These are phyloP conservation scores for Melaleuca quinquenervia DNA, from an alignment of 345 rosid genomes.

Conservation along the genomic window DNA sequence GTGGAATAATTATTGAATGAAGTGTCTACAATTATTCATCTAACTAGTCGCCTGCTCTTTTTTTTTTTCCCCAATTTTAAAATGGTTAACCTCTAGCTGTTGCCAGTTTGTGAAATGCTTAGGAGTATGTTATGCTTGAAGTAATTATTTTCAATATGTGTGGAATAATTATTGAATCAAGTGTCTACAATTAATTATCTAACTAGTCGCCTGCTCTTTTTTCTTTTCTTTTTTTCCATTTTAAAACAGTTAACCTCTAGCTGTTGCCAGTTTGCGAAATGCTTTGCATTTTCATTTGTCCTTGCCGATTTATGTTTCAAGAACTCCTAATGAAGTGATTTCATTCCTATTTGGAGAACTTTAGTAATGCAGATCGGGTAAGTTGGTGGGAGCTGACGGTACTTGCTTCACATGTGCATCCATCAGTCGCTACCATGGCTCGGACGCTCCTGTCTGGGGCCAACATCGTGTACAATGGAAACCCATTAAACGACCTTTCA, in stretches of 20 bases:
- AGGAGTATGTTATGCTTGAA: no score
- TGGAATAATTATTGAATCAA: background rate
- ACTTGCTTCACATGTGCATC: slow-evolving; percentile 83
- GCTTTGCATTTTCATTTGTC: background rate
- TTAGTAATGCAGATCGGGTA: slow-evolving; percentile 73
- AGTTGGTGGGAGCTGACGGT: slow-evolving; percentile 95
- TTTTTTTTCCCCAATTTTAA: background rate
- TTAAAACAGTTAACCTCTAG: background rate
- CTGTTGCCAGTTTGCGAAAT: background rate
- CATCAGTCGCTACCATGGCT: slow-evolving; percentile 97
- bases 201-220: background rate
- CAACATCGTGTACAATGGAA: slow-evolving; percentile 82
- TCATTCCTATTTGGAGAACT: slow-evolving; percentile 1
- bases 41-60: background rate
- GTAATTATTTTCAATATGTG: no score
- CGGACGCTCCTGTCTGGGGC: slow-evolving; percentile 85
- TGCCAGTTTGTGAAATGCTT: background rate
- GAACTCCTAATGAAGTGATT: background rate
- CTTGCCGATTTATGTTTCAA: background rate
- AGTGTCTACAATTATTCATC: background rate
- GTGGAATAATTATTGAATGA: background rate
- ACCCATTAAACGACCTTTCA: slow-evolving; percentile 69
- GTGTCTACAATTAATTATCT: background rate
- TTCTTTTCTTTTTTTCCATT: background rate
- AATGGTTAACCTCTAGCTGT: background rate